Base-by-base conservation (phyloP, 2,329 filamentous ascomycete genomes). In the Colletotrichum neosansevieriae region DNA sequence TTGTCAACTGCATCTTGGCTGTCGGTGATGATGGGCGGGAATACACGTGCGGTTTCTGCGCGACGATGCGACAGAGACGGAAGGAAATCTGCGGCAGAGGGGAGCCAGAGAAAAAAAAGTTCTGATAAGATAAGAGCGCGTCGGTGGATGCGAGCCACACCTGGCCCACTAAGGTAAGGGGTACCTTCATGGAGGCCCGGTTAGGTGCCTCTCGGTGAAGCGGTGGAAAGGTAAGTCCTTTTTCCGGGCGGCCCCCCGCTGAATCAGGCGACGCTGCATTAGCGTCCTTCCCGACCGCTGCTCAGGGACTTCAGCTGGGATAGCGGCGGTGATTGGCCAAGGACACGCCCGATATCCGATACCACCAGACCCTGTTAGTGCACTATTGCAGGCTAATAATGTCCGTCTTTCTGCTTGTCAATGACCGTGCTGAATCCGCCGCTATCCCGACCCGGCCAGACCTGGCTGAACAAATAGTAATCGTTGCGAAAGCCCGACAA, bases 1-100 rank as follows among this genome's bases (percentile, higher is more conserved):
- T 94, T 32, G 91, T 91, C 78, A 94, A 88, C 84, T 94, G 94
- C 93, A 95, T 95, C 69, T 72, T 69, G 54, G 50, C 58, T 68
- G 65, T 53, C 53, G 60, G 42, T 47, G 53, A 61, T 40, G 24
- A 21, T 17, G 13, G 61, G 15, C 58, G 44, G 49, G 38, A 58
- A 34, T 61, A 24, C 44, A 38, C 45, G 38, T 19, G n/a, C 40
- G 45, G 47, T 50, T 69, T 51, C 59, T 64, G 40, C 63, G 58
- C 67, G 63, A 63, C 47, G 24, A 58, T 60, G 58, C 58, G 51
- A 58, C 63, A 50, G 50, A 36, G 40, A 15, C n/a, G 32, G n/a
- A 47, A 68, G 45, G 67, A 69, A 68, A 32, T 59, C 42, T 64
- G 53, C 36, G 53, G 38, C 53, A 58, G 36, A 67, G 58, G 49